These are phyloP conservation scores for Stagonosporopsis tanaceti DNA, from an alignment of 2,329 filamentous ascomycete species.

Conservation along the genomic window DNA sequence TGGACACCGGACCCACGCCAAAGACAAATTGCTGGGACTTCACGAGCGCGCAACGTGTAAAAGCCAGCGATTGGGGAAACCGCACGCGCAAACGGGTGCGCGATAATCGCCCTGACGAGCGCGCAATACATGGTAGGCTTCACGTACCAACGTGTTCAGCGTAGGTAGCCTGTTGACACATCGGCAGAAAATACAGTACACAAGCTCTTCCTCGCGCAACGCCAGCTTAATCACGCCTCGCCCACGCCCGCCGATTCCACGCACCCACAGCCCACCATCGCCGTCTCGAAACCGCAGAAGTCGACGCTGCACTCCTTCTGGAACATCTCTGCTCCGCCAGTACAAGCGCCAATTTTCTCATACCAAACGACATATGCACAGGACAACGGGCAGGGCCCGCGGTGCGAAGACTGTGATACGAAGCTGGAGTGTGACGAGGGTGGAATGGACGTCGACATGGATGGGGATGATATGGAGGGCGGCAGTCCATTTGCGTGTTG, in stretches of 20 bases:
- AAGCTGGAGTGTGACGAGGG: conserved; percentile 38
- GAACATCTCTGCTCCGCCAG: conserved; percentile 50
- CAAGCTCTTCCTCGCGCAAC: conserved; percentile 56
- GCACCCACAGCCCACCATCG: conserved; percentile 15
- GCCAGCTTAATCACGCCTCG: conserved; percentile 38
- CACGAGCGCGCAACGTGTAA: conserved; percentile 34
- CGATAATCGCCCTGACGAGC: conserved; percentile 65
- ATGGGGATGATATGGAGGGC: conserved; percentile 39
- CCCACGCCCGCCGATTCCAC: conserved; percentile 37
- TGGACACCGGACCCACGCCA: conserved; percentile 25
- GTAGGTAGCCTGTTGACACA: neutral
- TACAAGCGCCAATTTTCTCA: conserved; percentile 30
- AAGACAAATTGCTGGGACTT: conserved; percentile 37
- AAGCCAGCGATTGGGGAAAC: conserved; percentile 57
- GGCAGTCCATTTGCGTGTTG: conserved; percentile 47
- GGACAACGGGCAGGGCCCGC: conserved; percentile 22
- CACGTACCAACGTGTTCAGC: neutral
- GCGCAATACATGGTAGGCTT: conserved; percentile 60
- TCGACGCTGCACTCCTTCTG: conserved; percentile 59
- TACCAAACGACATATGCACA: conserved; percentile 22
- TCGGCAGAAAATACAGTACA: conserved; percentile 54
- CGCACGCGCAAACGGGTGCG: conserved; percentile 67
- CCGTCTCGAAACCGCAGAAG: conserved; percentile 44
- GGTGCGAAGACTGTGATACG: conserved; percentile 57
- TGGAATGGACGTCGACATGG: conserved; percentile 51